Evolutionary conservation across 345 rosid genomes (phyloP).

Genomic region (Trapa incisa): DNA sequence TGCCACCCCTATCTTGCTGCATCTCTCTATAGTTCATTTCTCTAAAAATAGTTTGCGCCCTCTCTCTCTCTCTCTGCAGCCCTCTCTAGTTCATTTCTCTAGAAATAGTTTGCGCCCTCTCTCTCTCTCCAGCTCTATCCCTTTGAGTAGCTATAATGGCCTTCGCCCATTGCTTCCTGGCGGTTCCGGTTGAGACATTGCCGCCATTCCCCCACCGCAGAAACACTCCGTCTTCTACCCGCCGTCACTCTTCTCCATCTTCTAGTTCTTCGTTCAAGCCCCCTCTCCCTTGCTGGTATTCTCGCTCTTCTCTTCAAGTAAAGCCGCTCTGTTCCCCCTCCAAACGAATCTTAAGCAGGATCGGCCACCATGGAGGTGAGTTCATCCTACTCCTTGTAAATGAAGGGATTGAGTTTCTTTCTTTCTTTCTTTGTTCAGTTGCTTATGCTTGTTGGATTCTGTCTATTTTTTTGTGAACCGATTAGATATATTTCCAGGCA

Average conservation of each 20-base stretch:
- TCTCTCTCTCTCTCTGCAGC: no score
- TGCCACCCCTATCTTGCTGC: no score
- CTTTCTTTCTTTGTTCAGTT: background rate
- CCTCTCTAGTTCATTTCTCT: background rate
- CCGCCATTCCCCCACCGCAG: slow-evolving; percentile 13
- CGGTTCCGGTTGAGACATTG: slow-evolving; percentile 33
- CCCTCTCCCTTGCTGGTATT: background rate
- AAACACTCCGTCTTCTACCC: slow-evolving; percentile 10
- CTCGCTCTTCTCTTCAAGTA: background rate
- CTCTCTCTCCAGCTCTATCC: slow-evolving; percentile 2
- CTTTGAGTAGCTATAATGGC: slow-evolving; percentile 30
- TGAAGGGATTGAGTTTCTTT: background rate
- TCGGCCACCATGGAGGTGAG: background rate
- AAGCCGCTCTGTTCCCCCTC: background rate
- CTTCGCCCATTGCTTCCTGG: slow-evolving; percentile 35
- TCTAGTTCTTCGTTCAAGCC: slow-evolving; percentile 8
- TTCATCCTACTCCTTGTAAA: background rate
- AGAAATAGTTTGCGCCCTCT: background rate
- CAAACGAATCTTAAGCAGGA: background rate
- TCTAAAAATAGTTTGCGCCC: no score
- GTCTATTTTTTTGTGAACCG: background rate
- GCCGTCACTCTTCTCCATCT: background rate
- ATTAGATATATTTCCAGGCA: background rate
- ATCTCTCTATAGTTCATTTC: no score
- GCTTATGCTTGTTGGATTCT: background rate